Percentiles rank a stretch among this genome's conserved stretches.
These are phyloP conservation scores for Candida germanica DNA, from an alignment of 805 yeast species.

Conservation along the genomic window DNA sequence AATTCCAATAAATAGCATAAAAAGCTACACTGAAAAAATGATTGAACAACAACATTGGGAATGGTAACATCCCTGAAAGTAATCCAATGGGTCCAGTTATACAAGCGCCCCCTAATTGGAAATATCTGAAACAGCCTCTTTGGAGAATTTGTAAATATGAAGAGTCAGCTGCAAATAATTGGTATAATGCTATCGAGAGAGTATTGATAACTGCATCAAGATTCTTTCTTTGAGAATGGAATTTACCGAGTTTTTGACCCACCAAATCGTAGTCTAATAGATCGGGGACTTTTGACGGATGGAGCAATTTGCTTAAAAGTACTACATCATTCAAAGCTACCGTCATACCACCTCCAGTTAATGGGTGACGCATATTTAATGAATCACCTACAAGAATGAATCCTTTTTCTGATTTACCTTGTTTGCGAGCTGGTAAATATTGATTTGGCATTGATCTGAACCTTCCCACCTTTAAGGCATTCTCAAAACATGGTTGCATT, in stretches of 20 bases:
- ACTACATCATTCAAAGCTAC: slow-evolving; percentile 89
- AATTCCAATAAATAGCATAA: slow-evolving; percentile 71
- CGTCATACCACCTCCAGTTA: slow-evolving; percentile 99
- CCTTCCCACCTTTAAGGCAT: slow-evolving; percentile 54
- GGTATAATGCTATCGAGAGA: slow-evolving; percentile 83
- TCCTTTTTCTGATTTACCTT: slow-evolving; percentile 58
- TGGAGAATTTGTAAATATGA: slow-evolving; percentile 66
- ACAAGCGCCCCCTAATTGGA: slow-evolving; percentile 79
- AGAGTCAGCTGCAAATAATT: slow-evolving; percentile 85
- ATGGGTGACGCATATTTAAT: slow-evolving; percentile 94
- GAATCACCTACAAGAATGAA: slow-evolving; percentile 87
- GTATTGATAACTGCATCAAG: slow-evolving; percentile 85
- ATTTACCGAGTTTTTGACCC: slow-evolving; percentile 53
- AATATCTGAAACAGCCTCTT: slow-evolving; percentile 84
- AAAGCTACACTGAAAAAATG: slow-evolving; percentile 92
- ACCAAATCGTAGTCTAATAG: slow-evolving; percentile 59
- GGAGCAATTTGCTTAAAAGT: slow-evolving; percentile 59
- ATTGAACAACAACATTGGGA: slow-evolving; percentile 69
- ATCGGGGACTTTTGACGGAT: slow-evolving; percentile 50
- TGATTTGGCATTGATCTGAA: slow-evolving; percentile 93
- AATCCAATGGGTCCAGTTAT: slow-evolving; percentile 77
- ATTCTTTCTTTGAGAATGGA: slow-evolving; percentile 75
- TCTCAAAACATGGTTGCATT: slow-evolving; percentile 63
- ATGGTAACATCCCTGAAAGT: slow-evolving; percentile 76
- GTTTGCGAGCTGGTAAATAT: slow-evolving; percentile 73